These are phyloP conservation scores for Gnetum montanum DNA, from an alignment of 75 land plant species.

Conservation along the genomic window DNA sequence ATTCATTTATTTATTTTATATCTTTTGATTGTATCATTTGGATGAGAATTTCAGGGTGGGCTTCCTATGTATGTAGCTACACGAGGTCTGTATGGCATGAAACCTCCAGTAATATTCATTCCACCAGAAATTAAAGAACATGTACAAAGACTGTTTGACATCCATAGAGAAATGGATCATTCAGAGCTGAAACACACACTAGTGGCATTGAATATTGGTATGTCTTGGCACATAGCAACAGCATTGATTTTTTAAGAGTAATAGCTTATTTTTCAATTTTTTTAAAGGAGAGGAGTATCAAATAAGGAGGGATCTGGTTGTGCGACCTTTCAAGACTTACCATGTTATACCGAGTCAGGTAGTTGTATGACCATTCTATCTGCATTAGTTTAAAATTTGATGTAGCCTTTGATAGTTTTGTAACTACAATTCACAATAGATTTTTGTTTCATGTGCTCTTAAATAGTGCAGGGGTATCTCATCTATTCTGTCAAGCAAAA, in stretches of 20 bases:
- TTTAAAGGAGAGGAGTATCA: constrained; percentile 66
- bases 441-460: too few species aligned
- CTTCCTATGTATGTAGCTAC: constrained; percentile 96
- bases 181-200: constrained; percentile 70
- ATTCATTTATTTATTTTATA: too few species aligned
- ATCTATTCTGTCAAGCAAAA: constrained; percentile 86
- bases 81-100: constrained; percentile 82
- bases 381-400: too few species aligned
- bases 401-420: too few species aligned
- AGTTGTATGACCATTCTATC: not conserved
- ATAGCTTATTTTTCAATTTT: constrained; percentile 1
- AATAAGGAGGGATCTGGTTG: constrained; percentile 63
- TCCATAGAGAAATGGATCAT: constrained; percentile 74
- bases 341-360: constrained; percentile 95
- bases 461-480: constrained; percentile 79
- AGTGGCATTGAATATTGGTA: constrained; percentile 83
- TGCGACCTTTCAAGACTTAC: constrained; percentile 81
- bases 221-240: not conserved
- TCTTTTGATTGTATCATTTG: too few species aligned
- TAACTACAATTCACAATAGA: too few species aligned
- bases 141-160: constrained; percentile 76
- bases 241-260: not conserved
- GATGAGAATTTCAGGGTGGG: constrained; percentile 65
- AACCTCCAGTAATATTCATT: constrained; percentile 79
- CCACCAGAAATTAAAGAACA: constrained; percentile 49